A percentile compares a stretch with the other conserved stretches of the same genome.
phyloP scores from a whole-genome alignment of 306 rosid genomes.

The Sindora glabra region DNA sequence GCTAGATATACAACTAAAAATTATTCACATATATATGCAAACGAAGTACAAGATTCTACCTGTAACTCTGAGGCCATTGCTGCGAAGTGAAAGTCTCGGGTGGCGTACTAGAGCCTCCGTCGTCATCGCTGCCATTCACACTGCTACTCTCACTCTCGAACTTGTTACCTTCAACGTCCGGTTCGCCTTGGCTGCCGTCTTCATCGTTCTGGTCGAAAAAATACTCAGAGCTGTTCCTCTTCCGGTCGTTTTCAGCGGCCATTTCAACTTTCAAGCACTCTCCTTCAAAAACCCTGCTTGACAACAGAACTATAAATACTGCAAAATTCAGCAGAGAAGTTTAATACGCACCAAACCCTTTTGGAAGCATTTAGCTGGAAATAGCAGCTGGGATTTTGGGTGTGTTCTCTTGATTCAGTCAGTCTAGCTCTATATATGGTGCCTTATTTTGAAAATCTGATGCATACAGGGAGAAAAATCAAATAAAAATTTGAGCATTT shows the following conservation, averaged over 20 bases:
- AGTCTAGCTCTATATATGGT: no score
- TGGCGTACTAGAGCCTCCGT: neutral
- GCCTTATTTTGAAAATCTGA: no score
- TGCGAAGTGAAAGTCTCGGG: conserved; percentile 39
- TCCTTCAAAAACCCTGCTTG: neutral
- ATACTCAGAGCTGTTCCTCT: conserved; percentile 19
- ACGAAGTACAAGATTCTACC: conserved; percentile 14
- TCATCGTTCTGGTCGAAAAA: conserved; percentile 23
- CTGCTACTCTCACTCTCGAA: conserved; percentile 14
- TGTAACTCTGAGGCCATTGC: conserved; percentile 81
- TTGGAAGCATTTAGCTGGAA: no score
- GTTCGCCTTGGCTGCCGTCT: conserved; percentile 23
- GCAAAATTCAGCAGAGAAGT: no score
- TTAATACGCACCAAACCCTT: no score
- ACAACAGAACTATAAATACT: neutral
- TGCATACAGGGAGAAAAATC: no score
- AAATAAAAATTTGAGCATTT: no score
- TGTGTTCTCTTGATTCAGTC: no score
- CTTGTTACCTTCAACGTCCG: conserved; percentile 26
- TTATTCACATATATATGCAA: neutral
- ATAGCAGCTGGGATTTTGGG: no score
- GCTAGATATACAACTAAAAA: neutral
- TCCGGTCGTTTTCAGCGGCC: conserved; percentile 21
- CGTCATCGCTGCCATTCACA: conserved; percentile 9
- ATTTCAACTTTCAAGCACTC: conserved; percentile 24